Evolutionary conservation across 1,284 basidiomycete species (phyloP).

Genomic region (Microbotryum saponariae): DNA sequence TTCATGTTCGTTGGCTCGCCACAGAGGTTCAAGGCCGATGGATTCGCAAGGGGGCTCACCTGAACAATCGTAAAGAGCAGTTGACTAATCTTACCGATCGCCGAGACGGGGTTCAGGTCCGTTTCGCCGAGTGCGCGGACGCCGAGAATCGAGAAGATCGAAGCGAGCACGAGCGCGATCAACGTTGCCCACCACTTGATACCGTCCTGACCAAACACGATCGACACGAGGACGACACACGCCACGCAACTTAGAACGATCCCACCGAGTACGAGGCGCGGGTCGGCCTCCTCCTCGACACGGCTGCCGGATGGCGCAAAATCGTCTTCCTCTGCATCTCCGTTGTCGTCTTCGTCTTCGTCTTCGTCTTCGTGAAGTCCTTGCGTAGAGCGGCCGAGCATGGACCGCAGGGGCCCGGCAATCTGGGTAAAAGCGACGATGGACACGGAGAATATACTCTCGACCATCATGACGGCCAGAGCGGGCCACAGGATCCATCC

Average conservation of each 20-base stretch:
- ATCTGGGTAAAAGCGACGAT: slow-evolving; percentile 52
- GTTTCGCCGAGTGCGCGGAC: slow-evolving; percentile 88
- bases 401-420: slow-evolving; percentile 37
- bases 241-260: slow-evolving; percentile 58
- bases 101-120: slow-evolving; percentile 79
- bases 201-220: slow-evolving; percentile 77
- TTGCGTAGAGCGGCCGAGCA: slow-evolving; percentile 4
- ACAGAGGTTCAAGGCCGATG: background rate
- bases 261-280: slow-evolving; percentile 66
- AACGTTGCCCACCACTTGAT: slow-evolving; percentile 92
- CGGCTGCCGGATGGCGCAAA: slow-evolving; percentile 29
- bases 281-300: slow-evolving; percentile 60
- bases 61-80: slow-evolving; percentile 89
- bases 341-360: slow-evolving; percentile 21
- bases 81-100: slow-evolving; percentile 89
- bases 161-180: slow-evolving; percentile 73
- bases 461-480: slow-evolving; percentile 85
- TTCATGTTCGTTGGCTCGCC: background rate
- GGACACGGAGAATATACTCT: slow-evolving; percentile 78
- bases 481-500: slow-evolving; percentile 72
- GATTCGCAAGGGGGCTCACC: slow-evolving; percentile 51
- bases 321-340: slow-evolving; percentile 37
- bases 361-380: slow-evolving; percentile 20
- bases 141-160: slow-evolving; percentile 75
- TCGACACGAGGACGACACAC: slow-evolving; percentile 73